phyloP scores from a whole-genome alignment of 2,329 filamentous ascomycete species.

The Fusarium nelsonii region DNA sequence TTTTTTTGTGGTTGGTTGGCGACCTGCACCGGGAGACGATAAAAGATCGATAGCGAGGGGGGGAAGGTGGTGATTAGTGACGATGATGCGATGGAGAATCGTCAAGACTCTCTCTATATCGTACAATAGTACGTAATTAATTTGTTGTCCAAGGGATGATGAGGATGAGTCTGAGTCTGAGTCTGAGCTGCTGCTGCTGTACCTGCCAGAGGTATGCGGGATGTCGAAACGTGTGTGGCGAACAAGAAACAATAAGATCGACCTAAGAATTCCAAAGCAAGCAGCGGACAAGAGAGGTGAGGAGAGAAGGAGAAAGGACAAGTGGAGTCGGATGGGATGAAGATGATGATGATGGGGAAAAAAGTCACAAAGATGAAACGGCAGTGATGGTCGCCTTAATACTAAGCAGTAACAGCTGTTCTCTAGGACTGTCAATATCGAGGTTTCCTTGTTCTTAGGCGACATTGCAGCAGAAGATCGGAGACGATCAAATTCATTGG shows the following conservation, averaged over 20 bases:
- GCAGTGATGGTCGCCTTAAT: conserved; percentile 33
- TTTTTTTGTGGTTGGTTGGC: conserved; percentile 15
- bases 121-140: conserved; percentile 22
- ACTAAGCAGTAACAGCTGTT: background rate
- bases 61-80: background rate
- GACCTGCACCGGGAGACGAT: conserved; percentile 39
- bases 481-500: conserved; percentile 29
- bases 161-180: background rate
- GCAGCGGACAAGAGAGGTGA: background rate
- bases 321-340: conserved; percentile 30
- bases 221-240: conserved; percentile 35
- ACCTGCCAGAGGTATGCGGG: conserved; percentile 46
- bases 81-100: conserved; percentile 28
- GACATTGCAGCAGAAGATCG: conserved; percentile 20
- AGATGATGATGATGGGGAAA: conserved; percentile 20
- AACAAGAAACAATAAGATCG: conserved; percentile 35
- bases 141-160: conserved; percentile 35
- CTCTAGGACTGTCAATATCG: conserved; percentile 3
- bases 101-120: conserved; percentile 31
- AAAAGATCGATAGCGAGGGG: conserved; percentile 19
- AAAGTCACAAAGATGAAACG: conserved; percentile 34
- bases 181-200: conserved; percentile 13
- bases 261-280: conserved; percentile 35
- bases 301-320: background rate
- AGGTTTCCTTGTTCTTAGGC: conserved; percentile 11